phyloP scores from a whole-genome alignment of 1,139 yeast species.

The Debaryomycetaceae sp. region DNA sequence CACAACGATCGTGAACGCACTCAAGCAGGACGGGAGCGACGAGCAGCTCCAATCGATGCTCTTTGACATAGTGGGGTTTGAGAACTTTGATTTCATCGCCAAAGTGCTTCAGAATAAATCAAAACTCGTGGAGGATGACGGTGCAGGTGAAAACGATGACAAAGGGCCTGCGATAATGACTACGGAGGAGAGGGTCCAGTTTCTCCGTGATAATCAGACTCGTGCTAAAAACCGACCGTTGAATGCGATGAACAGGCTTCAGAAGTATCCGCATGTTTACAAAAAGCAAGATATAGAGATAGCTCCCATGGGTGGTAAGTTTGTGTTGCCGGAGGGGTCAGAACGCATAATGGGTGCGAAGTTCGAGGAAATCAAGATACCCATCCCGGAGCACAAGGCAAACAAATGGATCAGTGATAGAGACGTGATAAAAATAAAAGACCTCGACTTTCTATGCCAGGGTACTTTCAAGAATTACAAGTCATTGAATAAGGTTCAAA shows the following conservation, averaged over 20 bases:
- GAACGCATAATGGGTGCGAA: constrained; percentile 58
- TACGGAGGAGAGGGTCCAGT: constrained; percentile 55
- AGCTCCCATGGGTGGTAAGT: constrained; percentile 78
- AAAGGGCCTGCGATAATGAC: constrained; percentile 37
- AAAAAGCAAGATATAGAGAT: constrained; percentile 66
- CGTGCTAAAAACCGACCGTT: constrained; percentile 50
- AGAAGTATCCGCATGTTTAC: constrained; percentile 84
- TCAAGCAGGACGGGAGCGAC: constrained; percentile 39
- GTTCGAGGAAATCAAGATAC: constrained; percentile 82
- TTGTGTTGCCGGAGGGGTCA: constrained; percentile 78
- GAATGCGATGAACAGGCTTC: constrained; percentile 42
- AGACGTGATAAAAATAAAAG: constrained; percentile 53
- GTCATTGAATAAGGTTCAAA: constrained; percentile 83
- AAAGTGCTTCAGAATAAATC: constrained; percentile 55
- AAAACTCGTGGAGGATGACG: constrained; percentile 14
- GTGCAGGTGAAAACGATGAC: constrained; percentile 6
- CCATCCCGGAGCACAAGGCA: constrained; percentile 56
- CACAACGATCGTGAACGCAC: constrained; percentile 20
- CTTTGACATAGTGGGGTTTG: constrained; percentile 81
- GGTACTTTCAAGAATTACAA: constrained; percentile 82
- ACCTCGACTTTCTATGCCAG: constrained; percentile 73
- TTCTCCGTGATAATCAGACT: constrained; percentile 53
- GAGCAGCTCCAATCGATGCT: constrained; percentile 65
- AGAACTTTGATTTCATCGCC: constrained; percentile 75
- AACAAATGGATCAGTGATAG: constrained; percentile 50